Percentiles rank a stretch among this genome's conserved stretches.
Conservation (phyloP, 2,329 filamentous ascomycete genomes). For the Tolypocladium tropicale region DNA sequence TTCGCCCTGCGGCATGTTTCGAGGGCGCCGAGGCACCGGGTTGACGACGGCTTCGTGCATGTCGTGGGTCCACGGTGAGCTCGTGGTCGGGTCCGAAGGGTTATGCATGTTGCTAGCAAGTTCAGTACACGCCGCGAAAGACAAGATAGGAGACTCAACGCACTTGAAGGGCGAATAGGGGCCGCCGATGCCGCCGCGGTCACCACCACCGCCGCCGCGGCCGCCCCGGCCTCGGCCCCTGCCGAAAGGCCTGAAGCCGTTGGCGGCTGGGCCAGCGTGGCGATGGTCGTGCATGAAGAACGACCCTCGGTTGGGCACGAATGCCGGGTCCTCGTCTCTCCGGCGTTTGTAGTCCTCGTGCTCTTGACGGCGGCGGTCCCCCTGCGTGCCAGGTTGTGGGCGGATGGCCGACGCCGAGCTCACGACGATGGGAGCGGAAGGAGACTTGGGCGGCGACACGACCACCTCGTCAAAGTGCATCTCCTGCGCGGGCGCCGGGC, state of each 20-base stretch:
- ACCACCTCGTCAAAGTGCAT: slow-evolving; percentile 36
- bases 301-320: slow-evolving; percentile 85
- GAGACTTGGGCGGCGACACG: slow-evolving; percentile 27
- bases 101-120: slow-evolving; percentile 28
- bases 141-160: slow-evolving; percentile 20
- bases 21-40: slow-evolving; percentile 29
- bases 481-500: slow-evolving; percentile 29
- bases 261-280: slow-evolving; percentile 64
- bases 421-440: slow-evolving; percentile 41
- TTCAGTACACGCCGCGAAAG: slow-evolving; percentile 16
- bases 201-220: slow-evolving; percentile 22
- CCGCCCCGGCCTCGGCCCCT: slow-evolving; percentile 54
- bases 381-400: slow-evolving; percentile 44
- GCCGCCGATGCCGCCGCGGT: slow-evolving; percentile 44
- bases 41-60: slow-evolving; percentile 68
- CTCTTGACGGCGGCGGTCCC: slow-evolving; percentile 68
- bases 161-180: slow-evolving; percentile 55
- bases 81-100: slow-evolving; percentile 52
- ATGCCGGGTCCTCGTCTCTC: slow-evolving; percentile 79
- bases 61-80: slow-evolving; percentile 82
- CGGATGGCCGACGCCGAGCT: slow-evolving; percentile 39
- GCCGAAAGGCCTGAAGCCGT: slow-evolving; percentile 65
- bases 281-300: slow-evolving; percentile 98
- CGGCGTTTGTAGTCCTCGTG: slow-evolving; percentile 87
- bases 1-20: slow-evolving; percentile 33